Conservation (phyloP, 106 monocot genomes). For the Narthecium ossifragum region DNA sequence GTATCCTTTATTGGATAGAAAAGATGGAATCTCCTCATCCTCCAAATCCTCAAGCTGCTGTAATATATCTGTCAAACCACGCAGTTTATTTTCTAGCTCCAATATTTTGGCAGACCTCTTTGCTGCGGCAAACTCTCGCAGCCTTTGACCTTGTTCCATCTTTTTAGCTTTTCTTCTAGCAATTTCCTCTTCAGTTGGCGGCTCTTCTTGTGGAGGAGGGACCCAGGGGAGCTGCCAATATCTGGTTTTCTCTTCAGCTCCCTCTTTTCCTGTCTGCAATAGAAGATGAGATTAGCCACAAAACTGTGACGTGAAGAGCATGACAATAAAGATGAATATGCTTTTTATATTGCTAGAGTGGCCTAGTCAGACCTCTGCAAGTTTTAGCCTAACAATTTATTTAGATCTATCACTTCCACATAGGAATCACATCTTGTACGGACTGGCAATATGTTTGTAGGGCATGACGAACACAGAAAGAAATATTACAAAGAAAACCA, state of each 20-base stretch:
- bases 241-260: constrained; percentile 82
- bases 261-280: constrained; percentile 58
- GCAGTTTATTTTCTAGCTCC: constrained; percentile 71
- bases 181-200: constrained; percentile 80
- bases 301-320: neutral
- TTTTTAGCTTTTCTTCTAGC: constrained; percentile 89
- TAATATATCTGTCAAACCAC: constrained; percentile 50
- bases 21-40: constrained; percentile 41
- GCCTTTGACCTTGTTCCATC: constrained; percentile 80
- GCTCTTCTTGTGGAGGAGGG: constrained; percentile 73
- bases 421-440: neutral
- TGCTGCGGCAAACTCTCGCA: constrained; percentile 91
- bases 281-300: neutral
- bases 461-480: neutral
- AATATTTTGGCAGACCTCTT: constrained; percentile 54
- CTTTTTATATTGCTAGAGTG: neutral
- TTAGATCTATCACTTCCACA: neutral
- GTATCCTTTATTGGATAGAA: constrained; percentile 45
- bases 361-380: no score
- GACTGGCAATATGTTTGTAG: neutral
- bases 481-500: no score
- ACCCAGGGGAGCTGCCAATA: constrained; percentile 92
- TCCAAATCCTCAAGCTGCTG: constrained; percentile 69
- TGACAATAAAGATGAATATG: neutral
- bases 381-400: no score